phyloP scores from a whole-genome alignment of 2,329 filamentous ascomycete species.

The Zasmidium cellare region DNA sequence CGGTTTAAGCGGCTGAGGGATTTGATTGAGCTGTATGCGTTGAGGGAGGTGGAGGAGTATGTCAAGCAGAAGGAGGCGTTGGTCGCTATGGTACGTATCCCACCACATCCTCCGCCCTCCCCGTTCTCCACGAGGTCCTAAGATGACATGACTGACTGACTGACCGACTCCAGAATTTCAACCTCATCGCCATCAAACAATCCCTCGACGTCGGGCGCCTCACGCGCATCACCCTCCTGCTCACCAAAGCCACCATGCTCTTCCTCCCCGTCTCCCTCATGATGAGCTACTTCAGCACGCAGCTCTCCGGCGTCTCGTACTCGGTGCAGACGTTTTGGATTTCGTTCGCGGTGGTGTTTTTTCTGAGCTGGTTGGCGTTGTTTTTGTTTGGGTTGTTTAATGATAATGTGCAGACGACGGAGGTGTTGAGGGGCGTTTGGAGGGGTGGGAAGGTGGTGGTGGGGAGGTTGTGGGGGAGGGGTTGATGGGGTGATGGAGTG shows the following conservation, averaged over 20 bases:
- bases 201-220: constrained; percentile 70
- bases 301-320: constrained; percentile 63
- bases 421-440: constrained; percentile 17
- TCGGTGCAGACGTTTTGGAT: constrained; percentile 66
- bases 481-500: background rate
- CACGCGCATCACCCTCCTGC: constrained; percentile 68
- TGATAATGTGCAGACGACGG: constrained; percentile 52
- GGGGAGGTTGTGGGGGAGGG: background rate
- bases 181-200: constrained; percentile 73
- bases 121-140: too few species aligned
- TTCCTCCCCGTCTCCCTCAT: constrained; percentile 75
- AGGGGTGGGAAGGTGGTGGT: constrained; percentile 1
- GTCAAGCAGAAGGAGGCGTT: constrained; percentile 70
- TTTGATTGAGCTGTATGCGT: constrained; percentile 60
- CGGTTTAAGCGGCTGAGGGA: constrained; percentile 62
- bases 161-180: constrained; percentile 63
- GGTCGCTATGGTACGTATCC: constrained; percentile 60
- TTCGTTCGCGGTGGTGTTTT: constrained; percentile 64
- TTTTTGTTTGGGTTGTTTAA: constrained; percentile 49
- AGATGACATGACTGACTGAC: background rate
- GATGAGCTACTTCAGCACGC: constrained; percentile 71
- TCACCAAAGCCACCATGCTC: constrained; percentile 73
- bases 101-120: background rate
- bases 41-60: constrained; percentile 63
- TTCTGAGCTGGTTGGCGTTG: constrained; percentile 59